Percentiles rank a stretch among this genome's conserved stretches.
These are phyloP conservation scores for Primulina tabacum DNA, from an alignment of 257 asterid genomes.

Conservation along the genomic window DNA sequence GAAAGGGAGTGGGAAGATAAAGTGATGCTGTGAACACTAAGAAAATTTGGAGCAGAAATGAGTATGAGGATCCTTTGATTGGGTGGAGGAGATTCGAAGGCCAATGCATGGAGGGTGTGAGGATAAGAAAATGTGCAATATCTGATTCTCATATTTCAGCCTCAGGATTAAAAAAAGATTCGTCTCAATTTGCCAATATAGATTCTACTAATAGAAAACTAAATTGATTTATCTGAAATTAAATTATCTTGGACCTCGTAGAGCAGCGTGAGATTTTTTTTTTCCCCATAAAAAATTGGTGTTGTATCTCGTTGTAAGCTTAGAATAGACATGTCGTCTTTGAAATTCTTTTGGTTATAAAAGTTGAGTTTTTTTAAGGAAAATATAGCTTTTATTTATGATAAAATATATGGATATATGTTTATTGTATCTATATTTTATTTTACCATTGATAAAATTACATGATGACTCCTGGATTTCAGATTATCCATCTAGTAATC, in stretches of 20 bases:
- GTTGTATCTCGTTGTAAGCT: neutral
- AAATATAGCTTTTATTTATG: too few species aligned
- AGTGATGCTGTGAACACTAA: neutral
- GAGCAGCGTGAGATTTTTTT: neutral
- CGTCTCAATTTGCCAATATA: neutral
- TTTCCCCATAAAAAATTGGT: too few species aligned
- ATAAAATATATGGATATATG: too few species aligned
- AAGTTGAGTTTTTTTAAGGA: too few species aligned
- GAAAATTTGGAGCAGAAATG: neutral
- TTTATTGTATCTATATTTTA: too few species aligned
- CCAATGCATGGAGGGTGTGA: conserved; percentile 37
- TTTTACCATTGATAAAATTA: neutral
- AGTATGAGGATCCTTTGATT: conserved; percentile 21
- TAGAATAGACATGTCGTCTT: too few species aligned
- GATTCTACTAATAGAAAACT: neutral
- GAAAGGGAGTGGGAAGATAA: conserved; percentile 13
- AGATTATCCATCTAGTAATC: too few species aligned
- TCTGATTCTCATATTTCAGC: conserved; percentile 21
- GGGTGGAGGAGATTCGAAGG: conserved; percentile 54
- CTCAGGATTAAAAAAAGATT: neutral
- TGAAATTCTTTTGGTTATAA: too few species aligned
- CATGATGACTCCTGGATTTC: too few species aligned
- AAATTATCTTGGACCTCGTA: neutral
- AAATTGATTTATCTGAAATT: too few species aligned
- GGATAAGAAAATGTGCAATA: conserved; percentile 35